Evolutionary conservation across 2,329 filamentous ascomycete species (phyloP).

Genomic region (Teratosphaeria epicoccoides): DNA sequence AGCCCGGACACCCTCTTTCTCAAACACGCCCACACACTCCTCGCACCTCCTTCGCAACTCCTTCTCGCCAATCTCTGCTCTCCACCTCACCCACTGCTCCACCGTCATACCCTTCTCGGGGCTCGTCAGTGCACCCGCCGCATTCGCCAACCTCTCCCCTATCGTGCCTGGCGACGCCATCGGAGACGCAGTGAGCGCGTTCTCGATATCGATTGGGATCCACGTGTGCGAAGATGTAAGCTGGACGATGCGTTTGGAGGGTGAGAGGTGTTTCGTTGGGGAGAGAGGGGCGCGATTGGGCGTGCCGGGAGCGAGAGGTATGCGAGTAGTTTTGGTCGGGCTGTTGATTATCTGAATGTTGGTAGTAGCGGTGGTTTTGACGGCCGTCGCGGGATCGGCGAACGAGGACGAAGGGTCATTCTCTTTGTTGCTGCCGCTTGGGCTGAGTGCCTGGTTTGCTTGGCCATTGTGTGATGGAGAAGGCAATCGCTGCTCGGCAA

Average conservation of each 20-base stretch:
- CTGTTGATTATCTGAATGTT: too few species aligned
- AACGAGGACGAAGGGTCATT: conserved; percentile 24
- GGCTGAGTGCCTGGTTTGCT: conserved; percentile 12
- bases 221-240: conserved; percentile 50
- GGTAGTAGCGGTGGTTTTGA: conserved; percentile 18
- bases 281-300: conserved; percentile 22
- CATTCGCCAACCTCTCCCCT: conserved; percentile 30
- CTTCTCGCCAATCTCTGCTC: conserved; percentile 70
- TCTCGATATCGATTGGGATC: conserved; percentile 66
- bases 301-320: conserved; percentile 34
- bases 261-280: conserved; percentile 31
- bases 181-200: conserved; percentile 47
- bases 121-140: conserved; percentile 51
- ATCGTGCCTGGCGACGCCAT: conserved; percentile 17
- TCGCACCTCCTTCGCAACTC: conserved; percentile 74
- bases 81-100: conserved; percentile 80
- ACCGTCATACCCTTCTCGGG: conserved; percentile 85
- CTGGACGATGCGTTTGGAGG: conserved; percentile 32
- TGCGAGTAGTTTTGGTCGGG: conserved; percentile 26
- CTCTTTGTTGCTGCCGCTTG: conserved; percentile 30
- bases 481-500: conserved; percentile 2
- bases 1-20: conserved; percentile 68
- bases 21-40: conserved; percentile 68
- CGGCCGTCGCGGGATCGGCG: conserved; percentile 17
- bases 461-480: neutral